Evolutionary conservation across 2,329 filamentous ascomycete genomes (phyloP), one percentile per base, ranked within the genome.

Genomic region (Trichophyton verrucosum): DNA sequence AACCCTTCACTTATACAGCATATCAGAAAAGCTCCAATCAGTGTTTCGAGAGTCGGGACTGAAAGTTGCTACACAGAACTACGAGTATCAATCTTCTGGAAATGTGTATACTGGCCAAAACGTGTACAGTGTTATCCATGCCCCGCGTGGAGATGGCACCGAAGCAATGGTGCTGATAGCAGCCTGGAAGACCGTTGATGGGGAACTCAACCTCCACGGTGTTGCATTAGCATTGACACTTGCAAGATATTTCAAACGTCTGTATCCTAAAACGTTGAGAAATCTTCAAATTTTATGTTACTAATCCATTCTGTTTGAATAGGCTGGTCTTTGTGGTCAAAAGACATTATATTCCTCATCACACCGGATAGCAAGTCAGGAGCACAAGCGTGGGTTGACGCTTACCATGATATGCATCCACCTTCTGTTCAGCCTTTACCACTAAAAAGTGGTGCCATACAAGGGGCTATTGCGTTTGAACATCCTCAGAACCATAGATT

Each of bases 301-400:
- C 20, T 55, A 44, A 59, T 20, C 11, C 20, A 15, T n/a, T n/a
- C 22, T 59, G 42, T 9, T 61, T 51, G 13, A 36, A 30, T 57
- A 86, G 83, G 87, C 67, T 99, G 94, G 94, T 96, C 91, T 59
- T 81, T 99, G 30, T 99, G 94, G 94, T 96, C 91, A 62, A 99
- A 99, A 75, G 94, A 99, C 72, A 96, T 99, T 66, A 92, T 99
- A 62, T 85, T 99, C 67, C 76, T 99, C 4, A 82, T 99, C 55
- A 86, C 94, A 0, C 86, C 89, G 0, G 94, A 99, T 74, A 95
- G 90, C 72, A 87, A 86, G 62, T 87, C 89, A 9, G 94, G 92
- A 0, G 89, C 91, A 0, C 91, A 97, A 72, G 94, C 94, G 24
- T 99, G 94, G 94, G 89, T 96, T 7, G 91, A 96, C 70, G 94